Base-by-base conservation (phyloP, 2,329 filamentous ascomycete genomes). In the Sporothrix globosa region DNA sequence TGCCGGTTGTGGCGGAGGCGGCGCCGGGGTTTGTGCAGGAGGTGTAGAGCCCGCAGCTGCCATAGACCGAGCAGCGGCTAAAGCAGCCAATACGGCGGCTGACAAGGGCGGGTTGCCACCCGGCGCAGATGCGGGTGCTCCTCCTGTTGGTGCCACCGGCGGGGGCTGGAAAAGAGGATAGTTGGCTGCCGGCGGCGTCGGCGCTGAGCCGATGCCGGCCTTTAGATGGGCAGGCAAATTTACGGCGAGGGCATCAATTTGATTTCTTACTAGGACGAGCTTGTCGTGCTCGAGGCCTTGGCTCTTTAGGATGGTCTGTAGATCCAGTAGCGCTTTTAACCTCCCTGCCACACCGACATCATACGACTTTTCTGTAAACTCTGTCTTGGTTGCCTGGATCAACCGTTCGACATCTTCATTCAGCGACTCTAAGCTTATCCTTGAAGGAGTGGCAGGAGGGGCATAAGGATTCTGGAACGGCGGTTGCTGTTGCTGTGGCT, bases 331-430 rank as follows among this genome's bases (percentile, higher is more conserved):
- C 73, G 93, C 93, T 82, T 92, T 92, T 77, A 97, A 83, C 81
- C 91, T 92, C 77, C 88, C 90, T 79, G 92, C 90, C 78, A 92
- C 86, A 81, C 88, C 87, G 80, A 85, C 81, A 83, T 97, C 92
- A 83, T 90, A 87, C 72, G 91, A 91, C 79, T 90, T 92, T 74
- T 87, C 87, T 74, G 90, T 89, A 82, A 92, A 91, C 77, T 93
- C 90, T 74, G 86, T 85, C 81, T 90, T 90, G 74, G 91, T 90
- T 75, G 87, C 87, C 77, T 85, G 81, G 79, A 97, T 92, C 76
- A 97, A 84, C 77, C 87, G 88, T 76, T 91, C 88, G 79, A 97
- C 90, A 82, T 97, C 93, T 82, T 87, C 87, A 81, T 92, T 93
- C 80, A 98, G 85, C 77, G 88, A 87, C 77, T 92, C 90, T 83